Percentiles rank a stretch among this genome's conserved stretches.
Conservation (phyloP, 352 stramenopile genomes). For the Pythium phragmitis region DNA sequence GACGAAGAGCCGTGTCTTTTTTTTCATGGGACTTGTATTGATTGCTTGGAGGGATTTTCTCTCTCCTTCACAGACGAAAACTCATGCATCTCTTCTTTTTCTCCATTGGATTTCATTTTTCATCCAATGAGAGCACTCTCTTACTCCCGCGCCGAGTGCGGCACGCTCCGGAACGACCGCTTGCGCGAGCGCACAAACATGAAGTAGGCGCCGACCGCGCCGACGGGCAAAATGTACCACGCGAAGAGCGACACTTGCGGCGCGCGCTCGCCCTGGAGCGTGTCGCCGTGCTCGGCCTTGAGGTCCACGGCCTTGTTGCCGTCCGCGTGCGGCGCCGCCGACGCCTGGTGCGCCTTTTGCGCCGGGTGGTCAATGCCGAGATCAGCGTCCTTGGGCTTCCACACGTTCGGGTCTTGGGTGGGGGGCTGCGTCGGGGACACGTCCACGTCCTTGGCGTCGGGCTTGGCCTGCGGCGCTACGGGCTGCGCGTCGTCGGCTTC, state of each 20-base stretch:
- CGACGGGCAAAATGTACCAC: constrained; percentile 79
- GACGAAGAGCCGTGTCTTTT: too few relatives aligned
- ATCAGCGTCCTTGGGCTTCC: constrained; percentile 67
- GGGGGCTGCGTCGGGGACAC: constrained; percentile 15
- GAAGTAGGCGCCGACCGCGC: constrained; percentile 62
- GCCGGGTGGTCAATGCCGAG: constrained; percentile 62
- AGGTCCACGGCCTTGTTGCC: constrained; percentile 33
- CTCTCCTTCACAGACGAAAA: too few relatives aligned
- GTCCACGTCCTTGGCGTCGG: constrained; percentile 6
- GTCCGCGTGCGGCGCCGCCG: constrained; percentile 29
- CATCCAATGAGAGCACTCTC: too few relatives aligned
- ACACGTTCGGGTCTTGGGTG: constrained; percentile 35
- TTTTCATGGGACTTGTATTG: too few relatives aligned
- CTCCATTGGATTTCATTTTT: background rate
- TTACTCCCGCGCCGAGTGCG: constrained; percentile 16
- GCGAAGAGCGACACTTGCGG: constrained; percentile 71
- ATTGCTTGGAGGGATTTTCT: too few relatives aligned
- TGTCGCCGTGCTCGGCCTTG: constrained; percentile 33
- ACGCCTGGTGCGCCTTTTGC: constrained; percentile 36
- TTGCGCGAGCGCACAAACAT: constrained; percentile 44
- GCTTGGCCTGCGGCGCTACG: constrained; percentile 23
- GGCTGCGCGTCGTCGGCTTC: constrained; percentile 13
- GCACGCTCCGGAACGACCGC: constrained; percentile 10
- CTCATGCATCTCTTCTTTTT: background rate
- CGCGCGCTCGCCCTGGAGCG: constrained; percentile 42